Base-by-base conservation (phyloP, 495 filamentous ascomycete genomes). In the Lepraria neglecta region DNA sequence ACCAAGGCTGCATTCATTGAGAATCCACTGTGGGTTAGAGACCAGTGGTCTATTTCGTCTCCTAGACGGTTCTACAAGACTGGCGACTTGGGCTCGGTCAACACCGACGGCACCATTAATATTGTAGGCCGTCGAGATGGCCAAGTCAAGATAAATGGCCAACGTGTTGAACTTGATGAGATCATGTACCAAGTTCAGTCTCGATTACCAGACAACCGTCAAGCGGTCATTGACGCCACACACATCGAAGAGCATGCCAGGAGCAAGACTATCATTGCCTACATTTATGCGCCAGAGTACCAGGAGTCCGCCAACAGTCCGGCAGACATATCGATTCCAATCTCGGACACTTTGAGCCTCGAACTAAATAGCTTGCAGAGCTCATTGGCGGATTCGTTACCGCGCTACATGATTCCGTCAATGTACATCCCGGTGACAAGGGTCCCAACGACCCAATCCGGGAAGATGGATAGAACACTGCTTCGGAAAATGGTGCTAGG, bases 321-420 rank as follows among this genome's bases (percentile, higher is more conserved):
- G 40, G 40, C 40, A 43, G 40, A 43, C 40, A 2, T 43, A 43
- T 43, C 40, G 17, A 43, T 43, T 17, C 40, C 17, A 17, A 43
- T 43, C 40, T 43, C 40, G 17, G 40, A 43, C 40, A 17, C 40
- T 43, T 43, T 43, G 46, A n/a, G 24, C 7, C n/a, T 50, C 19
- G 46, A 50, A 21, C n/a, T 50, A 2, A 28, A 19, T 15, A 31
- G 24, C 50, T 15, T 28, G 50, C 50, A 53, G 17, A 15, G 6
- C 2, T 53, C 31, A 6, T 38, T 40, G 31, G 19, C 21, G 17
- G 72, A 72, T 31, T 68, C 72, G 11, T 52, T 79, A 44, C 76
- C 75, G 0, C 66, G 69, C 45, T 75, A 77, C 58, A 76, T 79
- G 76, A 59, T 70, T 4, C 76, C 76, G 0, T 71, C 69, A 30